Evolutionary conservation across 2,329 filamentous ascomycete species (phyloP).

Genomic region (Berkeleyomyces basicola): DNA sequence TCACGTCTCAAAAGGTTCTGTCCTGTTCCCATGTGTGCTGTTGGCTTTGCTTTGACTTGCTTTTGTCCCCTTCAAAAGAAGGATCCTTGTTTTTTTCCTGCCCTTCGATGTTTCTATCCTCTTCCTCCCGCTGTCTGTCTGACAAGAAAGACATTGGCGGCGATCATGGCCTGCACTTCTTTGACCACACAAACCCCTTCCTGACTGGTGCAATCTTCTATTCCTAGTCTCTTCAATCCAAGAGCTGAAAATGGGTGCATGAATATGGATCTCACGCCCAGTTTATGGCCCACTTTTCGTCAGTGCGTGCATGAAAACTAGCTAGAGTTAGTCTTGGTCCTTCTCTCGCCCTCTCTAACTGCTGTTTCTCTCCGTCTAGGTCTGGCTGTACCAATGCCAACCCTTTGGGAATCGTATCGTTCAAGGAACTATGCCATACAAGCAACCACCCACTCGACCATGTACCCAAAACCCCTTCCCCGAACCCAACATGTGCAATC

Average conservation of each 20-base stretch:
- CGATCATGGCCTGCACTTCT: not conserved
- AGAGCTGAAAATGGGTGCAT: not conserved
- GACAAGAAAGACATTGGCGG: not conserved
- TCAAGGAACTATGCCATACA: no score
- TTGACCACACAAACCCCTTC: not conserved
- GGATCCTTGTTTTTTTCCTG: not conserved
- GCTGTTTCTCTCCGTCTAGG: not conserved
- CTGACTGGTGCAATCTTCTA: not conserved
- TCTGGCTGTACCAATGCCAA: not conserved
- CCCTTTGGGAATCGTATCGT: no score
- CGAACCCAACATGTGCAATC: not conserved
- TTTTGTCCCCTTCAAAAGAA: not conserved
- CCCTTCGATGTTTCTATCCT: not conserved
- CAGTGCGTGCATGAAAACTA: not conserved
- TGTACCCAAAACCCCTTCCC: no score
- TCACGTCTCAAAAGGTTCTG: not conserved
- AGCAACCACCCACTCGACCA: no score
- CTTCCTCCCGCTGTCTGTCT: constrained; percentile 1
- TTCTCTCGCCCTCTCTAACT: not conserved
- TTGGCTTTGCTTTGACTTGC: not conserved
- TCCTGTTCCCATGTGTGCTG: not conserved
- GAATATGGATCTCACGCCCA: not conserved
- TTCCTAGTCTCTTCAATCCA: not conserved
- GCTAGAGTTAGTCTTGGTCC: not conserved
- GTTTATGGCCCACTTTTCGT: not conserved